Evolutionary conservation across 2,329 filamentous ascomycete genomes (phyloP).

Genomic region (Teratosphaeria pseudoeucalypti): DNA sequence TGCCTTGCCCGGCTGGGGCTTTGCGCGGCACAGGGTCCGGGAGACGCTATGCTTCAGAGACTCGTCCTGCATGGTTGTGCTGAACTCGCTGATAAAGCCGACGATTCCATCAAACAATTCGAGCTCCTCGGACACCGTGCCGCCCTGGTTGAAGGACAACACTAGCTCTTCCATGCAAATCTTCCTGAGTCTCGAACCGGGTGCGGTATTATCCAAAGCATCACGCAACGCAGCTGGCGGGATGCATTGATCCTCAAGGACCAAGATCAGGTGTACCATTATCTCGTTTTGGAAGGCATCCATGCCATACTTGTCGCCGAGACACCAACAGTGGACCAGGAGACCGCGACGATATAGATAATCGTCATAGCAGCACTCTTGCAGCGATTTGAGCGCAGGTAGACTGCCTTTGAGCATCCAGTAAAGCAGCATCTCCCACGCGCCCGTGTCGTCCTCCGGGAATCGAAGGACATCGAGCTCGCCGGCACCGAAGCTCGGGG

Average conservation of each 20-base stretch:
- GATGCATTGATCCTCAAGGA: not conserved
- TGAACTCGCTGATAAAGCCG: not conserved
- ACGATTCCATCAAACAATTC: not conserved
- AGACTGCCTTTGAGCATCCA: not conserved
- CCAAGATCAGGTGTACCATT: not conserved
- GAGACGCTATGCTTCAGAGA: no score
- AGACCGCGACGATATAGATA: not conserved
- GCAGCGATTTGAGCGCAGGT: not conserved
- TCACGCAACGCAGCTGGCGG: not conserved
- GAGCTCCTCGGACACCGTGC: not conserved
- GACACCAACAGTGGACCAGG: not conserved
- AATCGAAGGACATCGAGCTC: not conserved
- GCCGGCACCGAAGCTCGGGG: not conserved
- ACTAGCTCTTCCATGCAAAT: not conserved
- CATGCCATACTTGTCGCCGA: not conserved
- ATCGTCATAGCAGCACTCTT: not conserved
- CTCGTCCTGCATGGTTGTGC: not conserved
- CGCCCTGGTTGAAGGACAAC: not conserved
- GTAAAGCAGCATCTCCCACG: slow-evolving; percentile 1
- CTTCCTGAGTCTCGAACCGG: not conserved
- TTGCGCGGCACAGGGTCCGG: not conserved
- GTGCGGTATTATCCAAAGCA: not conserved
- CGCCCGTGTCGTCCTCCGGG: not conserved
- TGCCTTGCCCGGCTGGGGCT: not conserved
- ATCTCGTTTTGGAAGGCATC: not conserved